Conservation (phyloP, 2,329 filamentous ascomycete species). For the Graphiopsis chlorocephala region DNA sequence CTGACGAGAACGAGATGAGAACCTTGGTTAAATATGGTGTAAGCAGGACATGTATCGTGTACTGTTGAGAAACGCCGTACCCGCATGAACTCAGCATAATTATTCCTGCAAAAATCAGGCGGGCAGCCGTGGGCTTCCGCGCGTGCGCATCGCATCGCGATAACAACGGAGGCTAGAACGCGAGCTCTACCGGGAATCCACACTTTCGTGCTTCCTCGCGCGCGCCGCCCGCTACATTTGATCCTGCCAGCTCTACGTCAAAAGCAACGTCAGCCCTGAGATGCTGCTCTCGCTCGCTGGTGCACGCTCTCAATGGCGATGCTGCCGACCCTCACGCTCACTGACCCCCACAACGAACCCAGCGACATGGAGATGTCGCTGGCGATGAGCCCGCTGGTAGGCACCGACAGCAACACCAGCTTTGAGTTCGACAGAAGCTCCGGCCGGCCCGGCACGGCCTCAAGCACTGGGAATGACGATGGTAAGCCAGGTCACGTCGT, state of each 20-base stretch:
- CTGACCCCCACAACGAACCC: conserved; percentile 40
- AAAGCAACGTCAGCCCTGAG: not conserved
- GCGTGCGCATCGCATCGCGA: not conserved
- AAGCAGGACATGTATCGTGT: not conserved
- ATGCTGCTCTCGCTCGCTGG: not conserved
- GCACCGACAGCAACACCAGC: conserved; percentile 7
- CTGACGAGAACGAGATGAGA: not conserved
- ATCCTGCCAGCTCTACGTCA: not conserved
- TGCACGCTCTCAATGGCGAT: conserved; percentile 6
- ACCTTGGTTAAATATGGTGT: not conserved
- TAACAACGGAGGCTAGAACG: not conserved
- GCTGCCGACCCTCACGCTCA: conserved; percentile 45
- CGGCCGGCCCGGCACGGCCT: conserved; percentile 14
- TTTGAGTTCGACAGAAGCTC: conserved; percentile 14
- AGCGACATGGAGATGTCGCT: conserved; percentile 31
- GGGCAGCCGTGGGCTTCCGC: not conserved
- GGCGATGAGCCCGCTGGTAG: conserved; percentile 10
- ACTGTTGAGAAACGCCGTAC: not conserved
- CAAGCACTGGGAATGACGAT: conserved; percentile 12
- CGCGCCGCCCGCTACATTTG: not conserved
- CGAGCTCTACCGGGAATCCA: conserved; percentile 1
- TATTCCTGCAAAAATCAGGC: not conserved
- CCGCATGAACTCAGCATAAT: not conserved
- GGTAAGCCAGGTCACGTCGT: conserved; percentile 3
- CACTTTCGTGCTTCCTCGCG: not conserved